These are phyloP conservation scores for Starmera caribaea DNA, from an alignment of 805 yeast genomes.

Conservation along the genomic window DNA sequence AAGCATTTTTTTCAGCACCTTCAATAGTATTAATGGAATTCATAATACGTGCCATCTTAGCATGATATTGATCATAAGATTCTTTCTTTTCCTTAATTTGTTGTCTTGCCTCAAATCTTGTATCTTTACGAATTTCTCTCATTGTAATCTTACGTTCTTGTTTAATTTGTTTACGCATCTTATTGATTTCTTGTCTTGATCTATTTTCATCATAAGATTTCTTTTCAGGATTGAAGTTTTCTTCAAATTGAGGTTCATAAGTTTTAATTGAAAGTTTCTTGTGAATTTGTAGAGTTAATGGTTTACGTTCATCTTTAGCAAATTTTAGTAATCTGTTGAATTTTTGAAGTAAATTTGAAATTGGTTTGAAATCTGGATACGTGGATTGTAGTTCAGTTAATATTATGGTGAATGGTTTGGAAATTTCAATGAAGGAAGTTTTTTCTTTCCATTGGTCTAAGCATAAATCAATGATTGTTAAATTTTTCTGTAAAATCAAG, in stretches of 20 bases:
- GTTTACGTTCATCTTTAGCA: constrained; percentile 42
- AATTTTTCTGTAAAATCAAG: constrained; percentile 15
- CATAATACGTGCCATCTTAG: constrained; percentile 79
- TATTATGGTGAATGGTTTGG: constrained; percentile 34
- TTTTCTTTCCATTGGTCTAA: constrained; percentile 52
- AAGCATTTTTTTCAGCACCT: constrained; percentile 89
- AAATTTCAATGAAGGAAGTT: constrained; percentile 50
- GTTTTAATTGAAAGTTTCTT: constrained; percentile 78
- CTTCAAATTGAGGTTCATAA: constrained; percentile 86
- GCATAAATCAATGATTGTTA: constrained; percentile 22
- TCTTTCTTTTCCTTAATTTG: constrained; percentile 69
- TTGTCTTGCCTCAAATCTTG: constrained; percentile 80
- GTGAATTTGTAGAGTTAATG: constrained; percentile 76
- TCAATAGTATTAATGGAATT: constrained; percentile 87
- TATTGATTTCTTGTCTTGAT: constrained; percentile 72
- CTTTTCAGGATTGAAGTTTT: constrained; percentile 91
- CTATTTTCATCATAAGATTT: constrained; percentile 82
- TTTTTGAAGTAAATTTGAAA: constrained; percentile 31
- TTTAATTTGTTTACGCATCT: constrained; percentile 78
- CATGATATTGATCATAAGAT: constrained; percentile 71
- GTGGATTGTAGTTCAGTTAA: constrained; percentile 29
- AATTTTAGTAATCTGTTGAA: constrained; percentile 41
- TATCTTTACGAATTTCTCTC: constrained; percentile 85
- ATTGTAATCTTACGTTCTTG: constrained; percentile 83
- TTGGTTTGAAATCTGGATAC: constrained; percentile 23